A percentile compares a stretch with the other conserved stretches of the same genome.
Evolutionary conservation across 2,329 filamentous ascomycete species (phyloP).

Genomic region (Pseudogymnoascus sp.): DNA sequence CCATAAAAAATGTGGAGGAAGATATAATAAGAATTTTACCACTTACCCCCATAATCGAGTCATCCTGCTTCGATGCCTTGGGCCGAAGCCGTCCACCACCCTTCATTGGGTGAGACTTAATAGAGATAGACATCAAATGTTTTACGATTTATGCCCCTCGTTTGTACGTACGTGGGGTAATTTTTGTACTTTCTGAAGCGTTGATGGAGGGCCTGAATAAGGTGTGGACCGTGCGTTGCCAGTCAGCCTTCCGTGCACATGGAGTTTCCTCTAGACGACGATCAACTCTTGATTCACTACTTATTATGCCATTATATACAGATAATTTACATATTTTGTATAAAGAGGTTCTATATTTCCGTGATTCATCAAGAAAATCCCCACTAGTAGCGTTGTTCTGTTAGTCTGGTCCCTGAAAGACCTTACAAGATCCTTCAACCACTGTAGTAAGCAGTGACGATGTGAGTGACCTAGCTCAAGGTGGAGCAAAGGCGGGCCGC

Average conservation of each 20-base stretch:
- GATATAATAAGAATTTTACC: not conserved
- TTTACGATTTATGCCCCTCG: not conserved
- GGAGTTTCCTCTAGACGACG: not conserved
- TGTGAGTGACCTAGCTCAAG: not conserved
- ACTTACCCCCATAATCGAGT: conserved; percentile 50
- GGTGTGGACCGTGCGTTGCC: conserved; percentile 6
- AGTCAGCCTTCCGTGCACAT: not conserved
- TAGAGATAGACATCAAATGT: not conserved
- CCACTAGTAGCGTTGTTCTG: not conserved
- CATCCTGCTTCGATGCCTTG: conserved; percentile 36
- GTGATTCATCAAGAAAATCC: not conserved
- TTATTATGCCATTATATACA: not conserved
- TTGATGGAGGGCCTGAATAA: not conserved
- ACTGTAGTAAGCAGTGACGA: not conserved
- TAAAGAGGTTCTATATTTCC: not conserved
- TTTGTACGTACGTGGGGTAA: not conserved
- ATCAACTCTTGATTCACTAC: not conserved
- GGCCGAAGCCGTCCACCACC: conserved; percentile 14
- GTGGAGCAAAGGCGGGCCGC: conserved; percentile 1
- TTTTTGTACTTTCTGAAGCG: not conserved
- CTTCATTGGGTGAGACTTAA: not conserved
- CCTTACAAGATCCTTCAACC: not conserved
- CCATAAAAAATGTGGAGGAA: not conserved
- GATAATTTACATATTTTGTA: not conserved
- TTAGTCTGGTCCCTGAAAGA: not conserved